A percentile compares a stretch with the other conserved stretches of the same genome.
Evolutionary conservation across 768 basidiomycete species (phyloP).

Genomic region (Amanita muscaria): DNA sequence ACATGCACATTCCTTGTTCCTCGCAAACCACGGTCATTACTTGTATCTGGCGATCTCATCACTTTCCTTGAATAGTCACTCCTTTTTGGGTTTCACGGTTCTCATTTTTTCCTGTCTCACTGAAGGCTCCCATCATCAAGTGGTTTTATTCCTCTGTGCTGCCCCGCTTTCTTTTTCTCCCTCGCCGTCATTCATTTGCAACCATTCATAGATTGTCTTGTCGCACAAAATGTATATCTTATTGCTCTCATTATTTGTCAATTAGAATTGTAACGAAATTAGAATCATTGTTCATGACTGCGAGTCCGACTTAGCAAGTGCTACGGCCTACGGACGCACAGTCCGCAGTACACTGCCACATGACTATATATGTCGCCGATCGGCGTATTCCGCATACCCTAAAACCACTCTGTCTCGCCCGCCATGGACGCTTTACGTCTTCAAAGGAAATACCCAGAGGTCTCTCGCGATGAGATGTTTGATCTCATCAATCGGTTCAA

Average conservation of each 20-base stretch:
- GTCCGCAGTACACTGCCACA: slow-evolving; percentile 1
- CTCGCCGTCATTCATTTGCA: neutral
- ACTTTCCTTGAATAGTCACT: neutral
- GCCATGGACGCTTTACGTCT: slow-evolving; percentile 77
- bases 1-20: neutral
- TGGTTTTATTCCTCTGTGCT: neutral
- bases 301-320: too few relatives aligned
- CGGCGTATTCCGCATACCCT: neutral
- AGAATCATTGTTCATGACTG: neutral
- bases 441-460: slow-evolving; percentile 87
- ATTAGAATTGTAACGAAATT: neutral
- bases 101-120: neutral
- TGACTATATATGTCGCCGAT: slow-evolving; percentile 2
- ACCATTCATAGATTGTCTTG: neutral
- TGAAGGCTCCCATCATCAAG: too few relatives aligned
- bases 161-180: neutral
- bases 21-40: slow-evolving; percentile 3
- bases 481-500: slow-evolving; percentile 94
- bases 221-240: slow-evolving; percentile 4
- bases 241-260: slow-evolving; percentile 4
- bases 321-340: neutral
- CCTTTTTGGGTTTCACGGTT: slow-evolving; percentile 1
- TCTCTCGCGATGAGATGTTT: slow-evolving; percentile 90
- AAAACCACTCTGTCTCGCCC: neutral
- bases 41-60: slow-evolving; percentile 4